Base-by-base conservation (phyloP, 2,329 filamentous ascomycete species). In the Aspergillus eucalypticola region DNA sequence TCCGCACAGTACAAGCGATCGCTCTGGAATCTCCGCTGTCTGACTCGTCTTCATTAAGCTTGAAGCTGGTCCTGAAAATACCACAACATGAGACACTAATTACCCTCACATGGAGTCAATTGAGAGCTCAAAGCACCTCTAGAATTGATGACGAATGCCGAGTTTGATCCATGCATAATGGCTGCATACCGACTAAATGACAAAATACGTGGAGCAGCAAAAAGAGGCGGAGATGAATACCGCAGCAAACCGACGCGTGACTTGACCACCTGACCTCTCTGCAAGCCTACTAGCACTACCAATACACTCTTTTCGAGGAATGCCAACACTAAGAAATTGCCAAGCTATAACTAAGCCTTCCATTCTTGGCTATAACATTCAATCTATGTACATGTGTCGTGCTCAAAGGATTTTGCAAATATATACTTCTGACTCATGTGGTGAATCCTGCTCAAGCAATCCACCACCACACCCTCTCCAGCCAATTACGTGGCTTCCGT, bases 401-500 rank as follows among this genome's bases (percentile, higher is more conserved):
- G 41, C 41, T 10, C 10, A 21, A 11, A 21, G 4, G 1, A 11
- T 3, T 3, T 21, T 21, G 15, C 32, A 35, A 35, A 35, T 21
- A 11, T 44, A 44, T 44, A 1, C 17, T 21, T 2, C 3, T 13
- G 32, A 35, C 32, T 35, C 11, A 35, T 11, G 10, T 10, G 8
- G 29, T 32, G 41, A 7, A 44, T 11, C 5, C 41, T 5, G 4
- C 11, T 53, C 51, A 55, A 8, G 76, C 78, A 69, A 81, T 71
- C 79, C 78, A 81, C 67, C 78, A 79, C 79, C 79, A 82, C 4
- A 78, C 66, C 61, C 67, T 76, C 69, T 82, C 74, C 10, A 77
- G 49, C 61, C 75, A 69, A 50, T 81, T 82, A 60, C 75, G 72
- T 35, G 79, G 78, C 23, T 70, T 59, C 5, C 67, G 70, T n/a